phyloP scores from a whole-genome alignment of 1,284 basidiomycete genomes.

The Cutaneotrichosporon daszewskae region DNA sequence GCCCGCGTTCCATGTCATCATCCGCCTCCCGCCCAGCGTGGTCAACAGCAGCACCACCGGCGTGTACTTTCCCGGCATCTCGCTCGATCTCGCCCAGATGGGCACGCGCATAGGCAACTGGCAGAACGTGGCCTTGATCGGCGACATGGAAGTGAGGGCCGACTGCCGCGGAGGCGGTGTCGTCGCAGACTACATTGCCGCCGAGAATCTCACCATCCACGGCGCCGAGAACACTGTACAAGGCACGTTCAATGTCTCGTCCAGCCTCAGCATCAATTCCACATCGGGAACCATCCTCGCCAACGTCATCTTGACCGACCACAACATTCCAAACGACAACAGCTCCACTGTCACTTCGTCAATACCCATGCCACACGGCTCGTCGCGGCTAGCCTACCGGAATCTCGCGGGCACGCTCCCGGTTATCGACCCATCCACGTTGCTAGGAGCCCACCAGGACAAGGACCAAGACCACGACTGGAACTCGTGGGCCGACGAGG shows the following conservation, averaged over 20 bases:
- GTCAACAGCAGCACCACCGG: constrained; percentile 5
- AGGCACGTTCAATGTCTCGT: constrained; percentile 42
- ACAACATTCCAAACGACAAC: constrained; percentile 15
- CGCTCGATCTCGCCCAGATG: constrained; percentile 36
- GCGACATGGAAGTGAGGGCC: constrained; percentile 22
- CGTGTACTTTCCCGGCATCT: constrained; percentile 22
- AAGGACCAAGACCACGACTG: no score
- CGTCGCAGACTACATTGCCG: constrained; percentile 29
- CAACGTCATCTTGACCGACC: constrained; percentile 39
- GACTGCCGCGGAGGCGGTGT: constrained; percentile 30
- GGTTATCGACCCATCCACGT: no score
- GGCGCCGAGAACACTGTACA: constrained; percentile 32
- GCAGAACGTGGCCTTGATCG: constrained; percentile 29
- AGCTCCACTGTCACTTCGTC: constrained; percentile 10
- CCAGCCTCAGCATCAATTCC: constrained; percentile 36
- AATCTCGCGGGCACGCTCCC: no score
- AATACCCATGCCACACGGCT: constrained; percentile 11
- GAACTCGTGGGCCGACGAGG: background rate
- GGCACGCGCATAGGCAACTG: constrained; percentile 37
- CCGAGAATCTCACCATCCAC: constrained; percentile 25
- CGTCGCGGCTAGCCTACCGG: background rate
- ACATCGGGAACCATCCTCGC: constrained; percentile 36
- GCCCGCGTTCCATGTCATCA: constrained; percentile 35
- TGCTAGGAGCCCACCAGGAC: no score
- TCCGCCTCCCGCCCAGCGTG: constrained; percentile 36